Evolutionary conservation across 2,329 filamentous ascomycete genomes (phyloP), one percentile per base, ranked within the genome.

Genomic region (Talaromyces albobiverticillius): DNA sequence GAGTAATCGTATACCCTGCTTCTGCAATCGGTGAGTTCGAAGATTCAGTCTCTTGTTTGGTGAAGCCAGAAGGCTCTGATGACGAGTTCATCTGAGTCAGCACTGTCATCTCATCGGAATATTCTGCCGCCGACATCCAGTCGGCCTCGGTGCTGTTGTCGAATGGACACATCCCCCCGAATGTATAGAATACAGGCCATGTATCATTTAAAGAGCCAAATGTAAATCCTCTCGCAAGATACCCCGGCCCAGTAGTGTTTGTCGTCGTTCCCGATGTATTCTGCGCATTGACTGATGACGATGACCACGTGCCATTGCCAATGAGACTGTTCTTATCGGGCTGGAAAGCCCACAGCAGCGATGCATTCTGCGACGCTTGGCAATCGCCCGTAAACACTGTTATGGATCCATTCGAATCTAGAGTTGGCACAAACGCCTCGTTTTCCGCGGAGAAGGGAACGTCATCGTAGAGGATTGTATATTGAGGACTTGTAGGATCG

Each of bases 121-220:
- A 97, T 38, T 84, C 82, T 10, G 88, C 90, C 9, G 78, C 70
- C 2, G 81, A 80, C 57, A 89, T 82, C 86, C 90, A 91, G 26
- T 77, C 77, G 6, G 73, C 64, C 16, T 71, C 66, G 18, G 75
- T 70, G n/a, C 69, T 66, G 7, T 69, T 70, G 2, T 64, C 61
- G 23, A 67, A 71, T 4, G 87, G 86, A 64, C 93, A 97, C 90
- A 96, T 95, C 61, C 93, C 93, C 32, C 91, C 93, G 70, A 95
- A 96, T 6, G 86, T 75, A 66, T 91, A 95, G 41, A 71, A 59
- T 36, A 66, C 60, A 51, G 57, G 61, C 80, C 82, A 34, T 77
- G 78, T 45, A 83, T 74, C 32, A 77, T 81, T 29, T 78, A 79
- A 18, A 10, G 63, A 51, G 13, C 89, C 86, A 67, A 91, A 95